Percentiles rank a stretch among this genome's conserved stretches.
Conservation (phyloP, 1,139 yeast genomes). For the Scheffersomyces illinoinensis region DNA sequence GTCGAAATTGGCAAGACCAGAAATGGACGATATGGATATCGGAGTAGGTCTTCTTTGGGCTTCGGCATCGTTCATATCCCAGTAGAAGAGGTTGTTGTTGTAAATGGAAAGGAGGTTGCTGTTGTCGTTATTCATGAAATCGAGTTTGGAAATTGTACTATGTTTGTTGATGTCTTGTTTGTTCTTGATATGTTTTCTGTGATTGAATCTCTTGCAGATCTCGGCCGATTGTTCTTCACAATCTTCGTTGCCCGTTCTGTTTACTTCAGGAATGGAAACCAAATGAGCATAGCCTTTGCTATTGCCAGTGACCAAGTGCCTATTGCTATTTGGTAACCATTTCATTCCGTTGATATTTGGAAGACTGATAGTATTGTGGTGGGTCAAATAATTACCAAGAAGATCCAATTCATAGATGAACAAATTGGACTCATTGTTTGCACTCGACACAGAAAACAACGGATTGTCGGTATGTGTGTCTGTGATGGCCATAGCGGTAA, state of each 20-base stretch:
- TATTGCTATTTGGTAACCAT: constrained; percentile 53
- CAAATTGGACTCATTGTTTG: constrained; percentile 53
- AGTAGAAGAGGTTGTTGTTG: constrained; percentile 62
- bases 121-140: constrained; percentile 18
- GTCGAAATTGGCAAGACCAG: constrained; percentile 57
- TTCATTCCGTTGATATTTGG: constrained; percentile 66
- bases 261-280: constrained; percentile 54
- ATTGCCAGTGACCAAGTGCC: constrained; percentile 65
- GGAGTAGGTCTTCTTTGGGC: constrained; percentile 46
- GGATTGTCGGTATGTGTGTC: constrained; percentile 22
- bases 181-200: constrained; percentile 55
- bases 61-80: constrained; percentile 66
- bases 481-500: constrained; percentile 54
- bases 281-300: constrained; percentile 68
- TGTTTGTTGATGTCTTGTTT: constrained; percentile 17
- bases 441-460: constrained; percentile 65
- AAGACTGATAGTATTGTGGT: constrained; percentile 71
- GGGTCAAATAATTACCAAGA: constrained; percentile 52
- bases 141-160: constrained; percentile 28
- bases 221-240: constrained; percentile 56
- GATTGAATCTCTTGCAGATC: constrained; percentile 73
- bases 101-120: constrained; percentile 52
- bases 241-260: constrained; percentile 10
- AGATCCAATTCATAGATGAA: constrained; percentile 62
- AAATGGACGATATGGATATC: constrained; percentile 49